Base-by-base conservation (phyloP, 139 green algal species). In the Chlorokybus atmophyticus region DNA sequence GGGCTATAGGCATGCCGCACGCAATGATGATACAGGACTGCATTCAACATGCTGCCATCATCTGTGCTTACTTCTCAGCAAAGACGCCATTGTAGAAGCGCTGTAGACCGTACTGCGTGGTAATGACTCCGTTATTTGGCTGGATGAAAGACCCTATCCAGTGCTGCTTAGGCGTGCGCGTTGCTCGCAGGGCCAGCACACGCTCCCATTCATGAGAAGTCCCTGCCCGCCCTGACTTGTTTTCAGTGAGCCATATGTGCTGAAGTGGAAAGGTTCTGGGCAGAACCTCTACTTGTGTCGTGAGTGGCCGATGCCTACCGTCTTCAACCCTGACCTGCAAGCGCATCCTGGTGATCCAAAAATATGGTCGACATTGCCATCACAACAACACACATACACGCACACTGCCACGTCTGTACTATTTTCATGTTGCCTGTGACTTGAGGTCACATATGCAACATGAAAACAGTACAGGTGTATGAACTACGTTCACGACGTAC, bases 1-100 rank as follows among this genome's bases (percentile, higher is more conserved):
- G n/a, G n/a, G n/a, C n/a, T n/a, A n/a, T n/a, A n/a, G n/a, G n/a
- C n/a, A n/a, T n/a, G n/a, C n/a, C n/a, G n/a, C n/a, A n/a, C n/a
- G n/a, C n/a, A n/a, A n/a, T n/a, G n/a, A n/a, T n/a, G n/a, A n/a
- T n/a, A n/a, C n/a, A n/a, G n/a, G n/a, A n/a, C n/a, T n/a, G n/a
- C n/a, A n/a, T n/a, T n/a, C n/a, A n/a, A n/a, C n/a, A n/a, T n/a
- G n/a, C n/a, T n/a, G n/a, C n/a, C n/a, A n/a, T n/a, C n/a, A n/a
- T 44, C 10, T 44, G 35, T 44, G 10, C 57, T 55, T 19, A 58
- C 60, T 48, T 30, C 14, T 76, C 39, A 3, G 56, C 57, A 61
- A 76, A 76, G 23, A 57, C 47, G 35, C 68, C 68, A 58, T 76
- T 76, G 59, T 76, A 76, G 57, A 66, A 76, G 3, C 68, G 48